Conservation (phyloP, 2,329 filamentous ascomycete genomes). For the Clonostachys chloroleuca region DNA sequence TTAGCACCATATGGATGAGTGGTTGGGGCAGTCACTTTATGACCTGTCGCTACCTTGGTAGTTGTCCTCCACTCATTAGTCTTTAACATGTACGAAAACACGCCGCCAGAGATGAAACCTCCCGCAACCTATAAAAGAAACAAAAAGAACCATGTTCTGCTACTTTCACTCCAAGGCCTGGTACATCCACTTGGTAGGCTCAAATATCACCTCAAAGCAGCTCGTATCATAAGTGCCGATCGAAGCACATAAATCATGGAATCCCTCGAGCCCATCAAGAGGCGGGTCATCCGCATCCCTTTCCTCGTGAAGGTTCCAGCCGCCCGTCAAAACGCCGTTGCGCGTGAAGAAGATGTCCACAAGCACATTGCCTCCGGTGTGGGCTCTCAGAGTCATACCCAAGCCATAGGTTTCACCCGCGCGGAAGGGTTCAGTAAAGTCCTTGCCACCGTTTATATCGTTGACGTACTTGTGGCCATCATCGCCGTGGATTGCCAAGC, state of each 20-base stretch:
- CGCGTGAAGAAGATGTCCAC: slow-evolving; percentile 61
- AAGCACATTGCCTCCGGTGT: slow-evolving; percentile 11
- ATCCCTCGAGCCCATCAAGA: slow-evolving; percentile 64
- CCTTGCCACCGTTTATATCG: slow-evolving; percentile 67
- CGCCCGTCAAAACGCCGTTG: slow-evolving; percentile 53
- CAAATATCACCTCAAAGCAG: slow-evolving; percentile 63
- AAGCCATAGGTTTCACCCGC: slow-evolving; percentile 65
- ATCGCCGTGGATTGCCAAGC: slow-evolving; percentile 73
- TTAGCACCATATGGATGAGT: too few relatives aligned
- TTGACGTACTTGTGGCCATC: slow-evolving; percentile 75
- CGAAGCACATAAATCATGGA: slow-evolving; percentile 66
- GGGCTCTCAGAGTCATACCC: slow-evolving; percentile 59
- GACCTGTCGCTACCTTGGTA: not conserved
- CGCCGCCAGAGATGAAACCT: slow-evolving; percentile 61
- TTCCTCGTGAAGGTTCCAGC: slow-evolving; percentile 75
- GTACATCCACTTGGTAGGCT: slow-evolving; percentile 55
- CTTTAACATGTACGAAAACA: slow-evolving; percentile 43
- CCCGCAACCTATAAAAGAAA: not conserved
- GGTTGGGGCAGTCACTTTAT: not conserved
- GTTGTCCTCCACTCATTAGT: slow-evolving; percentile 22
- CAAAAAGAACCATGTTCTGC: not conserved
- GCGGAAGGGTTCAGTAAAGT: slow-evolving; percentile 62
- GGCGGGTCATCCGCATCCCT: slow-evolving; percentile 60
- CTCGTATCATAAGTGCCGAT: slow-evolving; percentile 68
- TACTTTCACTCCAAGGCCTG: slow-evolving; percentile 4